phyloP scores from a whole-genome alignment of 129 eudicot species.

The Artemisia annua region DNA sequence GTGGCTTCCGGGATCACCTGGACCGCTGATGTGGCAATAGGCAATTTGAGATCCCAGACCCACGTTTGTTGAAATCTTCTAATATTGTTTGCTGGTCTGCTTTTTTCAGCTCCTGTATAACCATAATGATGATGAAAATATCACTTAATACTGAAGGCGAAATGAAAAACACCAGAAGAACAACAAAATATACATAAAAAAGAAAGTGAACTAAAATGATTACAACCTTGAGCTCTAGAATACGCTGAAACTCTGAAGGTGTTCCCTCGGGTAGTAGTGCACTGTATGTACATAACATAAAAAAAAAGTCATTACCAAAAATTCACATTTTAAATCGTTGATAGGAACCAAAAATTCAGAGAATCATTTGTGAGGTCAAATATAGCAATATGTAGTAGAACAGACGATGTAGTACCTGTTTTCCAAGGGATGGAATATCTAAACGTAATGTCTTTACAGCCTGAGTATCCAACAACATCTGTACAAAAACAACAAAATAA shows the following conservation, averaged over 20 bases:
- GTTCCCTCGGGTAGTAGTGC: conserved; percentile 98
- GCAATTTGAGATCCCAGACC: conserved; percentile 57
- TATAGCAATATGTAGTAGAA: not conserved
- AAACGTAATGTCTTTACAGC: conserved; percentile 94
- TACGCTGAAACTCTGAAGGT: conserved; percentile 84
- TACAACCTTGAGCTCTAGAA: conserved; percentile 87
- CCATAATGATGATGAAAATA: not conserved
- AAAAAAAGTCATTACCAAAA: too few relatives aligned
- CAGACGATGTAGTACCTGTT: conserved; percentile 54
- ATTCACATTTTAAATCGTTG: not conserved
- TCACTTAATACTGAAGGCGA: conserved; percentile 8
- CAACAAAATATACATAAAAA: too few relatives aligned
- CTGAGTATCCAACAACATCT: conserved; percentile 98
- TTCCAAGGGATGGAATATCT: conserved; percentile 92
- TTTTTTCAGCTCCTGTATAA: conserved; percentile 77
- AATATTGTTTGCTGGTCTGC: conserved; percentile 91
- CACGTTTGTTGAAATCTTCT: conserved; percentile 88
- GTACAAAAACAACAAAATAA: conserved; percentile 29
- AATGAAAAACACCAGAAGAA: not conserved
- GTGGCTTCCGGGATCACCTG: conserved; percentile 33
- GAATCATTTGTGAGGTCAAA: not conserved
- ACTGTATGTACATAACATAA: conserved; percentile 86
- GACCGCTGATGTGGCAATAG: conserved; percentile 44
- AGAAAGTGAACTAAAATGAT: not conserved
- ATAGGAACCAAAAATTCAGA: conserved; percentile 18